Percentiles rank a stretch among this genome's conserved stretches.
Evolutionary conservation across 352 stramenopile species (phyloP).

Genomic region (Phytophthora pseudosyringae): DNA sequence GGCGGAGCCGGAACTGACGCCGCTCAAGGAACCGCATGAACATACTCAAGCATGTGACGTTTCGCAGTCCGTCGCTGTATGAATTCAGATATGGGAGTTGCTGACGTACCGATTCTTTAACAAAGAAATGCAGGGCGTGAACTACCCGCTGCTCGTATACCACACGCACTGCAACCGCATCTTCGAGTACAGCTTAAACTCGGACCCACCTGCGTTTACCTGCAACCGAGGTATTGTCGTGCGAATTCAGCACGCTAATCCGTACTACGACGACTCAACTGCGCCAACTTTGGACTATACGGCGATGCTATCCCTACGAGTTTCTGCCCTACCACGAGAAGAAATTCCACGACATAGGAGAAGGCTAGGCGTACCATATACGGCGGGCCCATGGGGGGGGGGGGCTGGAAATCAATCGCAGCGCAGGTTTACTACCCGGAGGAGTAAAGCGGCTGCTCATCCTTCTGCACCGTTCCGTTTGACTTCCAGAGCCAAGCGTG

Average conservation of each 20-base stretch:
- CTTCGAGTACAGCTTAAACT: conserved; percentile 65
- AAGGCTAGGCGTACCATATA: conserved; percentile 80
- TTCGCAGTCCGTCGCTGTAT: conserved; percentile 64
- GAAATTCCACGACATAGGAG: conserved; percentile 66
- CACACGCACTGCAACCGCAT: conserved; percentile 74
- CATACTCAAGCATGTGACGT: conserved; percentile 73
- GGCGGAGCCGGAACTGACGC: conserved; percentile 42
- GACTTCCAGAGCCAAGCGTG: conserved; percentile 67
- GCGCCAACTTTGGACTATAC: conserved; percentile 76
- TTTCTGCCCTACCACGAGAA: conserved; percentile 72
- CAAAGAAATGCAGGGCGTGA: conserved; percentile 46
- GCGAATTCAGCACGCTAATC: conserved; percentile 78
- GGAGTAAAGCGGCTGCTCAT: conserved; percentile 83
- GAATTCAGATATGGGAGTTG: conserved; percentile 74
- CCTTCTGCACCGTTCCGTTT: conserved; percentile 79
- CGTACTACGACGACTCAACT: conserved; percentile 87
- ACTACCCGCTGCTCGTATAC: conserved; percentile 81
- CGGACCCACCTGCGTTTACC: conserved; percentile 52
- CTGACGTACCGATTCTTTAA: conserved; percentile 76
- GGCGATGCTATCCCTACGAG: conserved; percentile 76
- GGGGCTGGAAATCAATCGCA: conserved; percentile 79
- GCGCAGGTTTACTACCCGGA: conserved; percentile 81
- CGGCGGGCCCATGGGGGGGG: conserved; percentile 69
- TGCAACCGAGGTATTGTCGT: conserved; percentile 76
- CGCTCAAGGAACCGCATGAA: conserved; percentile 50